Conservation (phyloP, 441 rosid species). For the Bruguiera hainesii region DNA sequence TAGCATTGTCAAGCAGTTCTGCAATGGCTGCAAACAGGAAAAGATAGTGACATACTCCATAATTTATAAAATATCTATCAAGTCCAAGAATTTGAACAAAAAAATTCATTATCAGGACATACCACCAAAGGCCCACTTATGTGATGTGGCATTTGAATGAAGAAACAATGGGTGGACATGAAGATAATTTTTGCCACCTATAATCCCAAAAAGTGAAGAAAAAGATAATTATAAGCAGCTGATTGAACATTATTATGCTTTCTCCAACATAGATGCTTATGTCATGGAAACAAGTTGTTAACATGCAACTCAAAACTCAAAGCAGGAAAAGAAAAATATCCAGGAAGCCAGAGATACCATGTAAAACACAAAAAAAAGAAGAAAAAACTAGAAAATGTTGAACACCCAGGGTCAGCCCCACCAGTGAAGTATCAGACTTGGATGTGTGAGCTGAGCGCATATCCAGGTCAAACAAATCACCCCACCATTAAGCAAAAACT, state of each 20-base stretch:
- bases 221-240: constrained; percentile 1
- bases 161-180: constrained; percentile 98
- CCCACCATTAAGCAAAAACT: too few relatives aligned
- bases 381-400: too few relatives aligned
- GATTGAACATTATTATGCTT: constrained; percentile 12
- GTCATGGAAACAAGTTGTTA: not conserved
- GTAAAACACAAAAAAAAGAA: too few relatives aligned
- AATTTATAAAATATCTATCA: not conserved
- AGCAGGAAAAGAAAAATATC: not conserved
- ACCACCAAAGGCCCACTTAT: constrained; percentile 99
- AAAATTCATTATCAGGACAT: constrained; percentile 26
- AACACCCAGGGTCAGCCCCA: too few relatives aligned
- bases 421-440: too few relatives aligned
- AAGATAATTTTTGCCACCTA: constrained; percentile 75
- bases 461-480: too few relatives aligned
- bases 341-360: not conserved
- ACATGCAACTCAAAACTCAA: constrained; percentile 5
- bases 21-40: constrained; percentile 71
- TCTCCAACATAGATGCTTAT: not conserved
- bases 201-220: constrained; percentile 1
- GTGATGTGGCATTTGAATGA: constrained; percentile 99
- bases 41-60: constrained; percentile 15
- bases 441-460: too few relatives aligned
- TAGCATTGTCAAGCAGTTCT: constrained; percentile 90
- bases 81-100: constrained; percentile 1